Percentiles rank a stretch among this genome's conserved stretches.
Conservation (phyloP, 495 filamentous ascomycete genomes). For the Rhizodiscina lignyota region DNA sequence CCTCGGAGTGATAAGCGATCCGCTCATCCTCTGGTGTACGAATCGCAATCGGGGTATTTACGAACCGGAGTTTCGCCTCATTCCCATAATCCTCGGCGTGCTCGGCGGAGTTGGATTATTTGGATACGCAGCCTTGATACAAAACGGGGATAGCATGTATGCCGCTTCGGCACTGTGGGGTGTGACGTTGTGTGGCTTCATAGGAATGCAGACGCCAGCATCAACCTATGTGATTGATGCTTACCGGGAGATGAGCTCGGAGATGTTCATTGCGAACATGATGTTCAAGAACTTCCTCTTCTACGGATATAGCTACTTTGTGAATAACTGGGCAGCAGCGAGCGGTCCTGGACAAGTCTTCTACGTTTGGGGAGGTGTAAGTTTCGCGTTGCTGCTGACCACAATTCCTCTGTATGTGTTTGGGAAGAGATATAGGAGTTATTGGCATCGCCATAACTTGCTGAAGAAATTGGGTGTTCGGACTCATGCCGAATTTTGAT, state of each 20-base stretch:
- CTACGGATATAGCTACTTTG: conserved; percentile 13
- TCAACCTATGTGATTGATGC: conserved; percentile 13
- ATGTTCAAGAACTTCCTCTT: conserved; percentile 15
- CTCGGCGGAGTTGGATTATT: conserved; percentile 6
- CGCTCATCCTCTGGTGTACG: conserved; percentile 11
- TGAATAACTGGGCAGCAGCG: conserved; percentile 11
- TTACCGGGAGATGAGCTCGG: conserved; percentile 9
- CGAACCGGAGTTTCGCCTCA: conserved; percentile 11
- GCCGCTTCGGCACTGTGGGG: conserved; percentile 8
- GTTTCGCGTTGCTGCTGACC: conserved; percentile 5
- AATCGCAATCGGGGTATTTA: conserved; percentile 11
- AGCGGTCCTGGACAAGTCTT: conserved; percentile 9
- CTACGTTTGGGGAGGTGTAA: conserved; percentile 9
- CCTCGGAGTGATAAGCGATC: conserved; percentile 8
- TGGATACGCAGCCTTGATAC: conserved; percentile 8
- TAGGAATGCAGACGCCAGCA: conserved; percentile 4
- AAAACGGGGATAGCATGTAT: conserved; percentile 9
- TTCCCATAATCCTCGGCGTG: conserved; percentile 10
- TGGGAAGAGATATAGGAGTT: conserved; percentile 15
- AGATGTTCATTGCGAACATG: conserved; percentile 15
- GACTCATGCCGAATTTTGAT: conserved; percentile 12
- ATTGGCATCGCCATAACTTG: conserved; percentile 11
- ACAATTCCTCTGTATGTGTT: conserved; percentile 10
- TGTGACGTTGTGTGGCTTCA: conserved; percentile 9
- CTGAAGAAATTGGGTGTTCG: conserved; percentile 12